Base-by-base conservation (phyloP, 352 stramenopile species). In the Globisporangium apiculatum region DNA sequence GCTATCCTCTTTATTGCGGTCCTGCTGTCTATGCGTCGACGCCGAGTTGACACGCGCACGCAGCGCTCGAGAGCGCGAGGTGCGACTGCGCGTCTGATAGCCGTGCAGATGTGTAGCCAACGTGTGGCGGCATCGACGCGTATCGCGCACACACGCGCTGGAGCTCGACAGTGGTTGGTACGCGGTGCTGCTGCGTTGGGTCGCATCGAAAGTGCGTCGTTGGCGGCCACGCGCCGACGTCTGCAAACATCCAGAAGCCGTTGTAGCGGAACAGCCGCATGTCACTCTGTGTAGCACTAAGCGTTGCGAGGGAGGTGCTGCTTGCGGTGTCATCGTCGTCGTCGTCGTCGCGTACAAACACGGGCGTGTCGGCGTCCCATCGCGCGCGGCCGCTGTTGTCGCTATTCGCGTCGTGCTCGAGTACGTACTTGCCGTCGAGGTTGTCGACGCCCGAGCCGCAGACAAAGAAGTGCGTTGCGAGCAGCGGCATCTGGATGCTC, bases 221-320 rank as follows among this genome's bases (percentile, higher is more conserved):
- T 0, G 76, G 79, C 7, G 79, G 76, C 79, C 79, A 86, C 10
- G 57, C 46, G 14, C 68, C 72, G 4, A 87, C 61, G 59, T 89
- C 73, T 0, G 73, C 75, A 43, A 89, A 69, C 70, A 86, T 73
- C 79, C 76, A 89, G 57, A 87, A 87, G 37, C 76, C 76, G 15
- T 79, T 70, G 67, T 84, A 71, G 38, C 79, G 69, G 48, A 83
- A 82, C 15, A 89, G 59, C 0, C 75, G 76, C 51, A 83, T 83
- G 51, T 89, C 77, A 31, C 38, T 57, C 31, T 67, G 38, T n/a
- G 43, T 9, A 0, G 50, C 17, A 9, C 47, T 37, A 9, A n/a
- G 42, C 35, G 42, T 12, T 35, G 57, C 47, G 4, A 50, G 7
- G 5, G 57, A 18, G n/a, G 4, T 12, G 9, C 41, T 37, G 4